These are phyloP conservation scores for Crucibulum laeve DNA, from an alignment of 768 basidiomycete genomes.

Conservation along the genomic window DNA sequence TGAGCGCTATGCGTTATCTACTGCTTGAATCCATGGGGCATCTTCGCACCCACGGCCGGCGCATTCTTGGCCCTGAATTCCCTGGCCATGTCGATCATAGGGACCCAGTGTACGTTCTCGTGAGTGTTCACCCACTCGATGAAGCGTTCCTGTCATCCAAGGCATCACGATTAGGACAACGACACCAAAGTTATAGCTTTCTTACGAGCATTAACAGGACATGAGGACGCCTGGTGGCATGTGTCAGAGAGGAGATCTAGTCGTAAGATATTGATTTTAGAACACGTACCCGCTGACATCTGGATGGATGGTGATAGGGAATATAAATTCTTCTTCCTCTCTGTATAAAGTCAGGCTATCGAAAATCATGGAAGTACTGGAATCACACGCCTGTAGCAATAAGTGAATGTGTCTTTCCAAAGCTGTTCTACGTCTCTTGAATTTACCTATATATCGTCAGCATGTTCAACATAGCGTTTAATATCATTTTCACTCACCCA, in stretches of 20 bases:
- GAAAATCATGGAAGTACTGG: background rate
- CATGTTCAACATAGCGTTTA: background rate
- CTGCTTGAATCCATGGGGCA: slow-evolving; percentile 44
- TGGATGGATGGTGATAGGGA: slow-evolving; percentile 76
- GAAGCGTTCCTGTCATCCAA: slow-evolving; percentile 49
- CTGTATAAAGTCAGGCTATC: slow-evolving; percentile 19
- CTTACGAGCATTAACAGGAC: slow-evolving; percentile 68
- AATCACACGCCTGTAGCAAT: slow-evolving; percentile 48
- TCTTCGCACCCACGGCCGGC: slow-evolving; percentile 43
- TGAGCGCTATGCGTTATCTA: background rate
- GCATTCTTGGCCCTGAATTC: slow-evolving; percentile 54
- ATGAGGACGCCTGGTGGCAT: slow-evolving; percentile 50
- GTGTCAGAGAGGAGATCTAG: slow-evolving; percentile 6
- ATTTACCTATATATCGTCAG: slow-evolving; percentile 44
- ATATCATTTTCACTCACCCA: slow-evolving; percentile 39
- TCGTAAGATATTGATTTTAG: slow-evolving; percentile 1
- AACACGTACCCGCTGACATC: slow-evolving; percentile 61
- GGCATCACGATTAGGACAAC: background rate
- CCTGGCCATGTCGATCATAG: slow-evolving; percentile 62
- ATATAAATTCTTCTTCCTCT: slow-evolving; percentile 63
- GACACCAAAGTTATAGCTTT: background rate
- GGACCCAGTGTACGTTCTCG: slow-evolving; percentile 65
- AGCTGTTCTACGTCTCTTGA: slow-evolving; percentile 61
- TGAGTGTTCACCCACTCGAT: slow-evolving; percentile 74
- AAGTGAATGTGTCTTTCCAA: slow-evolving; percentile 74